These are phyloP conservation scores for Neurospora pannonica DNA, from an alignment of 495 filamentous ascomycete species.

Conservation along the genomic window DNA sequence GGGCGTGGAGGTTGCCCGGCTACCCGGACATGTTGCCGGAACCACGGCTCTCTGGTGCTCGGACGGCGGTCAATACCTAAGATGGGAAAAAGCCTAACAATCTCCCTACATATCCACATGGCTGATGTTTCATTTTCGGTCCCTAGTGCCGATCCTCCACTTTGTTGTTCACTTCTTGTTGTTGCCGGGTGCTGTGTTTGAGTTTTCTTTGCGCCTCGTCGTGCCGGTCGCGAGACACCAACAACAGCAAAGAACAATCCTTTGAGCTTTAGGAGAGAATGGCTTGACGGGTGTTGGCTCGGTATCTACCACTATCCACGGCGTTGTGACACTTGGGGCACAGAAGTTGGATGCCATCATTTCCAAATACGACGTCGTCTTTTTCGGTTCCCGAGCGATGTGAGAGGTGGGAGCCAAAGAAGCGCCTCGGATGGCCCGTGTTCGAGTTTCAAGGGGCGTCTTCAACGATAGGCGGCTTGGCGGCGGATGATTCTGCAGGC, in stretches of 20 bases:
- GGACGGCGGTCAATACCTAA: not conserved
- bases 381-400: not conserved
- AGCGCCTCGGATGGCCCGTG: conserved; percentile 21
- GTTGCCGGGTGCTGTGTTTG: not conserved
- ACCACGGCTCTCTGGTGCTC: not conserved
- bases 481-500: conserved; percentile 4
- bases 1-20: not conserved
- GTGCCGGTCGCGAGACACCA: not conserved
- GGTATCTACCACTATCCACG: not conserved
- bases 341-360: not conserved
- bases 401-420: conserved; percentile 8
- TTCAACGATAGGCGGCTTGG: conserved; percentile 13
- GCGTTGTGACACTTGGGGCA: not conserved
- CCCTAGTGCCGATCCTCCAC: not conserved
- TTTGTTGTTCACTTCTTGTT: not conserved
- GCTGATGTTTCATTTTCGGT: not conserved
- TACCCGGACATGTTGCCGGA: not conserved
- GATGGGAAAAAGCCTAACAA: not conserved
- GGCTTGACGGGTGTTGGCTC: not conserved
- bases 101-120: not conserved
- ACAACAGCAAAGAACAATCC: not conserved
- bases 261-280: not conserved
- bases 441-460: conserved; percentile 10
- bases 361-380: not conserved
- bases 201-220: not conserved